Evolutionary conservation across 1,139 yeast genomes (phyloP), one percentile per base, ranked within the genome.

Genomic region (Barnettozyma hawaiiensis): DNA sequence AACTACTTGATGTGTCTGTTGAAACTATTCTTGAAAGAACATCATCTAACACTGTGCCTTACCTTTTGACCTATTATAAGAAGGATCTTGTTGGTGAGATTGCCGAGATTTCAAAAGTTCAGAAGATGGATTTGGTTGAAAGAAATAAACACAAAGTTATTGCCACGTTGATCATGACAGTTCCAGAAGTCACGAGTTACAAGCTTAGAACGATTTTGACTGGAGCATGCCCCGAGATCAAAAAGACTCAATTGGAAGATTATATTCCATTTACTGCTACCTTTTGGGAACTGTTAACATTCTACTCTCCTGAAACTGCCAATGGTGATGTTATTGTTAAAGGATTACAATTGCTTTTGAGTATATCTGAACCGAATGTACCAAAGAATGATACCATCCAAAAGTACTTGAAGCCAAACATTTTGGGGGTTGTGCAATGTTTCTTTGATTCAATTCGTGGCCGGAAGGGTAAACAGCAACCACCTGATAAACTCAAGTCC

Each of bases 361-460:
- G 44, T 5, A 36, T 46, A 4, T 31, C 45, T 9, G 33, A 41
- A 10, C 20, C 64, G 2, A 54, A 37, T 14, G 37, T 37, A 1
- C 48, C 52, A 0, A 55, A 58, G 22, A 63, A 60, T 32, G 49
- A 49, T 10, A 36, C 47, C 3, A 57, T 69, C 38, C 58, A 57
- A 28, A 50, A 39, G 4, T 69, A 64, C 40, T 62, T 82, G 19
- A 74, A 74, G 22, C 76, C 74, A 35, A 75, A 81, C 57, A 79
- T 89, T 3, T 67, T 90, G 34, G 95, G 94, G 45, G 70, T 92
- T 26, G 82, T 87, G 2, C 95, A 82, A 47, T 73, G 77, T 37
- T 85, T 90, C 51, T 82, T 95, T 8, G 89, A 85, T 48, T 78
- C 81, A 24, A 78, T 90, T 24, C 84, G 87, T 54, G 89, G 84